Percentiles rank a stretch among this genome's conserved stretches.
Evolutionary conservation across 2,329 filamentous ascomycete genomes (phyloP).

Genomic region (Parascedosporium putredinis): DNA sequence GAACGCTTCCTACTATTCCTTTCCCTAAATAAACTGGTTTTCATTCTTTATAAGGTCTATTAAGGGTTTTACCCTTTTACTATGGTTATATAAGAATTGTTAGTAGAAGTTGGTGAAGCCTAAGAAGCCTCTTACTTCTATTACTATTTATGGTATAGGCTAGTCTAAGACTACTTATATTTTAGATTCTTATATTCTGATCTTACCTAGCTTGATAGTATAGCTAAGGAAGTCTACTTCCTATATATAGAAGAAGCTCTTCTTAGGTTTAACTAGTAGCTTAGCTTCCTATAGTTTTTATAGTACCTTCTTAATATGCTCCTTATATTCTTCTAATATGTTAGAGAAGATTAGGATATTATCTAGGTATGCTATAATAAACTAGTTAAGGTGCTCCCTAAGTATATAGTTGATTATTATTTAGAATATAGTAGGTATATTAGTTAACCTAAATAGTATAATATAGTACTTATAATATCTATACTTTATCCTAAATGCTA

Average conservation of each 20-base stretch:
- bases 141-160: neutral
- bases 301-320: neutral
- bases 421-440: conserved; percentile 10
- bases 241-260: neutral
- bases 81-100: neutral
- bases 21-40: neutral
- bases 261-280: neutral
- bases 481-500: conserved; percentile 9
- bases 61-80: neutral
- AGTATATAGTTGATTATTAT: conserved; percentile 11
- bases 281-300: neutral
- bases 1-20: neutral
- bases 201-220: neutral
- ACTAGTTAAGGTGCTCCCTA: conserved; percentile 5
- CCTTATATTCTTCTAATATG: conserved; percentile 8
- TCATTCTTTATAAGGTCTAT: neutral
- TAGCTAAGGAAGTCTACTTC: neutral
- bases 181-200: neutral
- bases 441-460: conserved; percentile 12
- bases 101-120: neutral
- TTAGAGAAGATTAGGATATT: conserved; percentile 12
- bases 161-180: neutral
- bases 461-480: conserved; percentile 12
- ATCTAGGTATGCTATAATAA: conserved; percentile 12
- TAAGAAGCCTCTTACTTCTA: neutral